Conservation (phyloP, 1,139 yeast genomes). For the Kodamaea sp. region DNA sequence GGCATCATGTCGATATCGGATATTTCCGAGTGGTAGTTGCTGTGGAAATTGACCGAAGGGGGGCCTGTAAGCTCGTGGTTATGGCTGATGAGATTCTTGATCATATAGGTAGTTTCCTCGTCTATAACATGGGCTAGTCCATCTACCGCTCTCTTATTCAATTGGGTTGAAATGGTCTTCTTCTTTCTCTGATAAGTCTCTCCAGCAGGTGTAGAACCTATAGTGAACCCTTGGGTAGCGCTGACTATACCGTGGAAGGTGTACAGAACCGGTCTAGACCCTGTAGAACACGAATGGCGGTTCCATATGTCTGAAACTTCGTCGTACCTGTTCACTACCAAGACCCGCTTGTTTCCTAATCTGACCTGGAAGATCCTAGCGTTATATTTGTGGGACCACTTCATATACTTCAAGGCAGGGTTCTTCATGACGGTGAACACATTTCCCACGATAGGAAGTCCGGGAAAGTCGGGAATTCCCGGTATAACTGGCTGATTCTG, state of each 20-base stretch:
- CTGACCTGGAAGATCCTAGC: constrained; percentile 59
- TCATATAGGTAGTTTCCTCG: constrained; percentile 35
- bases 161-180: constrained; percentile 52
- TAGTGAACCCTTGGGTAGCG: constrained; percentile 61
- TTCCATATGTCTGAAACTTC: constrained; percentile 58
- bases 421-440: constrained; percentile 47
- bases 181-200: constrained; percentile 53
- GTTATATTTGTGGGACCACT: constrained; percentile 49
- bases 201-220: constrained; percentile 77
- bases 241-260: constrained; percentile 73
- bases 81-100: constrained; percentile 27
- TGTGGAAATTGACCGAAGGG: constrained; percentile 23
- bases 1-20: constrained; percentile 44
- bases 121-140: constrained; percentile 43
- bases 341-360: constrained; percentile 55
- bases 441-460: constrained; percentile 57
- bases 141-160: constrained; percentile 42
- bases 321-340: constrained; percentile 65
- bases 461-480: constrained; percentile 45
- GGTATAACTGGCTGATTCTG: constrained; percentile 26
- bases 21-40: constrained; percentile 13
- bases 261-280: constrained; percentile 66
- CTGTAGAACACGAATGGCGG: constrained; percentile 51
- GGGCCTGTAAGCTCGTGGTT: constrained; percentile 22
- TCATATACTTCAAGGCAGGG: constrained; percentile 52